Percentiles rank a stretch among this genome's conserved stretches.
Conservation (phyloP, 1,284 basidiomycete genomes). For the Sanghuangporus baumii region DNA sequence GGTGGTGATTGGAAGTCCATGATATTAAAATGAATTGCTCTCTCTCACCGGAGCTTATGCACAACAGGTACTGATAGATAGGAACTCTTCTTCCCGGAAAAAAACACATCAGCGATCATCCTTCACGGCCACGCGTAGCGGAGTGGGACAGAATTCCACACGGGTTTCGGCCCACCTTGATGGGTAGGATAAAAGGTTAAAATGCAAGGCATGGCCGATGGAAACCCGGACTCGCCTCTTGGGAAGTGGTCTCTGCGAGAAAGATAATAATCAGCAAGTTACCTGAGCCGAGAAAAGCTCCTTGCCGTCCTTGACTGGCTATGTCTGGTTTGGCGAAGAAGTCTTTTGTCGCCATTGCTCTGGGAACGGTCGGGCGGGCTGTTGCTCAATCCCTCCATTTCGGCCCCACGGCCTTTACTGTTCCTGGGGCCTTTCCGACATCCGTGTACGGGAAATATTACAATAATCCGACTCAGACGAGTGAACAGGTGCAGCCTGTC, state of each 20-base stretch:
- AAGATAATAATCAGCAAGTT: not conserved
- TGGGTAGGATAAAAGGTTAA: not conserved
- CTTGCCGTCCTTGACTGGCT: too few relatives aligned
- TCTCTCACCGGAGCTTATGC: not conserved
- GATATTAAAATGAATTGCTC: not conserved
- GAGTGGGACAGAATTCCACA: not conserved
- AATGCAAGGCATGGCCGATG: not conserved
- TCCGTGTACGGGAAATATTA: conserved; percentile 55
- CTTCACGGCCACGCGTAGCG: not conserved
- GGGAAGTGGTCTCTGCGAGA: not conserved
- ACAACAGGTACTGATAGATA: not conserved
- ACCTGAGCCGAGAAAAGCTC: not conserved
- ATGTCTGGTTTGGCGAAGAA: not conserved
- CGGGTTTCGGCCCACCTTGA: not conserved
- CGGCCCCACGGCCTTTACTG: conserved; percentile 47
- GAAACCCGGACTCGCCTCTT: not conserved
- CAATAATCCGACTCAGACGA: conserved; percentile 64
- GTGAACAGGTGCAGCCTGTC: conserved; percentile 62
- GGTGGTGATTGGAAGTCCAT: not conserved
- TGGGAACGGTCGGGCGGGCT: not conserved
- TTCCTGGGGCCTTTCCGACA: conserved; percentile 59
- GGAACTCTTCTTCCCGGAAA: not conserved
- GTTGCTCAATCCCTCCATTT: not conserved
- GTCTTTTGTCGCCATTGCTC: not conserved
- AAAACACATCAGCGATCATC: not conserved